A percentile compares a stretch with the other conserved stretches of the same genome.
These are phyloP conservation scores for Vanrija humicola DNA, from an alignment of 1,284 basidiomycete species.

Conservation along the genomic window DNA sequence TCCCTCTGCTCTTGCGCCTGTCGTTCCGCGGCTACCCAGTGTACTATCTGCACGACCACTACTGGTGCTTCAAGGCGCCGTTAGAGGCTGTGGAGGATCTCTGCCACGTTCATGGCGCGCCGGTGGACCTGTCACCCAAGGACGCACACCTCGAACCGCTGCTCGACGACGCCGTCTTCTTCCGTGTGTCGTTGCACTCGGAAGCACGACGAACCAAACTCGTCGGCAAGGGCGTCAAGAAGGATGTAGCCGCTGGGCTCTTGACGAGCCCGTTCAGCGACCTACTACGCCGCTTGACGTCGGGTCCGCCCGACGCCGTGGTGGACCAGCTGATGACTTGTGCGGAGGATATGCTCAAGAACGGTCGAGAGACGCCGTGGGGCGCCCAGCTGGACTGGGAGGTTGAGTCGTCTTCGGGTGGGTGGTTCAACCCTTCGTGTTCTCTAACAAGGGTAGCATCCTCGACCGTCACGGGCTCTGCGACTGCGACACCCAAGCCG, in stretches of 20 bases:
- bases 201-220: conserved; percentile 6
- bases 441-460: too few relatives aligned
- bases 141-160: conserved; percentile 18
- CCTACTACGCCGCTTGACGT: conserved; percentile 12
- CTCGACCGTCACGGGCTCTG: not conserved
- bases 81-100: conserved; percentile 23
- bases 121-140: conserved; percentile 26
- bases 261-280: conserved; percentile 27
- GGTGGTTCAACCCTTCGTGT: too few relatives aligned
- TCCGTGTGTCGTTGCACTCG: conserved; percentile 21
- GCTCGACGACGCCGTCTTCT: conserved; percentile 29
- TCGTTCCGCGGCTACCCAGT: conserved; percentile 45
- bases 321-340: conserved; percentile 16
- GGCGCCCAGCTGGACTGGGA: conserved; percentile 14
- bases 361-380: conserved; percentile 1
- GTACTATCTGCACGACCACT: conserved; percentile 35
- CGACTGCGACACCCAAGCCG: not conserved
- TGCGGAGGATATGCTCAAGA: conserved; percentile 15
- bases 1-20: conserved; percentile 46
- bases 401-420: too few relatives aligned
- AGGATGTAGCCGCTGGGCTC: conserved; percentile 20
- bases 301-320: conserved; percentile 1
- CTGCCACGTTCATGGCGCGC: conserved; percentile 28
- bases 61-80: conserved; percentile 48
- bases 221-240: conserved; percentile 10